Percentiles rank a stretch among this genome's conserved stretches.
These are phyloP conservation scores for Termitomyces sp. DNA, from an alignment of 768 basidiomycete species.

Conservation along the genomic window DNA sequence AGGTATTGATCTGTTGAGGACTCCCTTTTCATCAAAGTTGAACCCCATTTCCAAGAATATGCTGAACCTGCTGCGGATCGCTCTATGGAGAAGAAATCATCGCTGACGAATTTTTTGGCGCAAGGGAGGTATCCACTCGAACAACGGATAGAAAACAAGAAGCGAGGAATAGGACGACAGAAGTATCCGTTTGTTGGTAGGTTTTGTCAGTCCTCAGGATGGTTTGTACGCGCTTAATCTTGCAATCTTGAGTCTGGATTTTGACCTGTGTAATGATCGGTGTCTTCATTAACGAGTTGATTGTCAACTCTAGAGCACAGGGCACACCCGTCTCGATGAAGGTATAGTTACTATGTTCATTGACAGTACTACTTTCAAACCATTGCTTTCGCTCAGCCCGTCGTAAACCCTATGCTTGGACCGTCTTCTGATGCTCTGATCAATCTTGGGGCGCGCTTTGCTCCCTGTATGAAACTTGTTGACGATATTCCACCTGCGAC, in stretches of 20 bases:
- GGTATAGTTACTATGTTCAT: constrained; percentile 32
- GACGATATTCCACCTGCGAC: constrained; percentile 50
- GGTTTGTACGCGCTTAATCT: constrained; percentile 12
- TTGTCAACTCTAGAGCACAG: constrained; percentile 69
- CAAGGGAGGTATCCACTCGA: constrained; percentile 58
- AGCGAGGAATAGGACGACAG: constrained; percentile 80
- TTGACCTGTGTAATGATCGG: constrained; percentile 66
- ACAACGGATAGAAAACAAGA: constrained; percentile 87
- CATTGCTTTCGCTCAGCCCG: constrained; percentile 44
- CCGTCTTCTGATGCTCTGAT: constrained; percentile 84
- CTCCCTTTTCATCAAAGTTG: background rate
- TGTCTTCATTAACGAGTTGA: constrained; percentile 82
- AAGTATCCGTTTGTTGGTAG: constrained; percentile 73
- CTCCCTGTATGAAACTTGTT: constrained; percentile 86
- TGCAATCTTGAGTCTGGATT: constrained; percentile 47
- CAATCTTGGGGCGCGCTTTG: constrained; percentile 87
- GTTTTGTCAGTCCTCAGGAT: constrained; percentile 10
- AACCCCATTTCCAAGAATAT: constrained; percentile 46
- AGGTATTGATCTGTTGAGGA: constrained; percentile 33
- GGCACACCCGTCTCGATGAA: constrained; percentile 86
- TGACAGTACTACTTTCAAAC: background rate
- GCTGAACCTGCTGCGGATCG: constrained; percentile 47
- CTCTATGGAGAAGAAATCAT: constrained; percentile 36
- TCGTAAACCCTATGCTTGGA: constrained; percentile 88
- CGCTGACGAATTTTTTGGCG: constrained; percentile 41